phyloP scores from a whole-genome alignment of 179 eudicot species.

The Carnegiea gigantea region DNA sequence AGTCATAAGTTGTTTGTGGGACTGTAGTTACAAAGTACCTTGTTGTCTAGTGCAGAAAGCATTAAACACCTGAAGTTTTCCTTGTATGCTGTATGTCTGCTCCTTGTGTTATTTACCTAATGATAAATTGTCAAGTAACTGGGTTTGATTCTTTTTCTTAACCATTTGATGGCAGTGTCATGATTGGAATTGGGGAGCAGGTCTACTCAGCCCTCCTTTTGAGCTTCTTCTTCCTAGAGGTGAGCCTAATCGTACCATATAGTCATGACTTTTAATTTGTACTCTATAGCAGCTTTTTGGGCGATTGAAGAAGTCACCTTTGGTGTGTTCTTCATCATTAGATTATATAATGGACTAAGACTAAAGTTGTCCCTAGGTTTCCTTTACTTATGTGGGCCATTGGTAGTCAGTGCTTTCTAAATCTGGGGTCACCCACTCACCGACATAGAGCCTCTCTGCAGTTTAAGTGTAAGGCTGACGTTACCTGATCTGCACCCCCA shows the following conservation, averaged over 20 bases:
- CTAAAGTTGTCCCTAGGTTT: not conserved
- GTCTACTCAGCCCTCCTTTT: constrained; percentile 78
- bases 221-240: constrained; percentile 85
- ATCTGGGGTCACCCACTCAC: not conserved
- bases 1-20: not conserved
- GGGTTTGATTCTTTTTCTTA: constrained; percentile 16
- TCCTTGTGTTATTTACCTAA: not conserved
- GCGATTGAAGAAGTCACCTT: not conserved
- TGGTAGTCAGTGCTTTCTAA: not conserved
- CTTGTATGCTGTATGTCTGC: not conserved
- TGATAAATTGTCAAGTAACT: constrained; percentile 2
- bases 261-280: not conserved
- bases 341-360: not conserved
- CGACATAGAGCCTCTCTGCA: not conserved
- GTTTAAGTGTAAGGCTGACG: not conserved
- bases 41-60: not conserved
- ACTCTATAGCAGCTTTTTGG: not conserved
- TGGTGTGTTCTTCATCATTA: not conserved
- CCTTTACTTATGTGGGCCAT: not conserved
- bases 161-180: constrained; percentile 48
- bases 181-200: constrained; percentile 94
- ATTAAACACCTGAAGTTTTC: not conserved
- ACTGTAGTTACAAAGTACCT: not conserved
- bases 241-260: constrained; percentile 27
- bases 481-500: not conserved